Base-by-base conservation (phyloP, 208 protist species). In the Trypanosoma congolense region DNA sequence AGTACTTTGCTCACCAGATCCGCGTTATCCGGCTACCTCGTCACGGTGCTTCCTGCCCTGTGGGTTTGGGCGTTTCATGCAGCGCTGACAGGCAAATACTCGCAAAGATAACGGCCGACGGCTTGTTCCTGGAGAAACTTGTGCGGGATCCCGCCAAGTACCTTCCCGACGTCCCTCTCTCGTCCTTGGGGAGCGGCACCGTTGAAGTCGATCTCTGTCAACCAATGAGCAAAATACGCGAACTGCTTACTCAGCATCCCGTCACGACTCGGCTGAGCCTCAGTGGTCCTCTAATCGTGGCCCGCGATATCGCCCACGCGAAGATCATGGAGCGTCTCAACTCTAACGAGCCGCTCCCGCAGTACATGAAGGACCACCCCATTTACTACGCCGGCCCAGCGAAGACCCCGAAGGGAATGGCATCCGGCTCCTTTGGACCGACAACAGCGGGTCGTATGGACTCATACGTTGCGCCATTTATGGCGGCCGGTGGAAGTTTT, bases 381-480 rank as follows among this genome's bases (percentile, higher is more conserved):
- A 85, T 98, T 45, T 98, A 98, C 86, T 98, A 98, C 70, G 96
- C 87, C 12, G 94, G 95, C 14, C 97, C 97, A 4, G 97, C 97
- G 35, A 98, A 98, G 80, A 97, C 90, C 24, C 97, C 97, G 18
- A 72, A 92, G 28, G 96, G 94, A 16, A 76, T 81, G 53, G 74
- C 88, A n/a, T 94, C 83, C n/a, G 96, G 97, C 45, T 98, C 96
- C 25, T 98, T 98, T 68, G 97, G 96, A n/a, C 96, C 97, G 22
- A 98, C 97, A 4, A 98, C 97, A 3, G 96, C 97, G 38, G 95
- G 93, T n/a, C 84, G 95, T 35, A 98, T 98, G 96, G 95, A 98
- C 73, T 83, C 85, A 6, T 98, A 98, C 77, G 93, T 98, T 25
- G 82, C 90, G 40, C 52, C 69, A 18, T 98, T 98, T 77, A 90